Evolutionary conservation across 2,329 filamentous ascomycete species (phyloP), one percentile per base, ranked within the genome.

Genomic region (Trichoderma hamatum): DNA sequence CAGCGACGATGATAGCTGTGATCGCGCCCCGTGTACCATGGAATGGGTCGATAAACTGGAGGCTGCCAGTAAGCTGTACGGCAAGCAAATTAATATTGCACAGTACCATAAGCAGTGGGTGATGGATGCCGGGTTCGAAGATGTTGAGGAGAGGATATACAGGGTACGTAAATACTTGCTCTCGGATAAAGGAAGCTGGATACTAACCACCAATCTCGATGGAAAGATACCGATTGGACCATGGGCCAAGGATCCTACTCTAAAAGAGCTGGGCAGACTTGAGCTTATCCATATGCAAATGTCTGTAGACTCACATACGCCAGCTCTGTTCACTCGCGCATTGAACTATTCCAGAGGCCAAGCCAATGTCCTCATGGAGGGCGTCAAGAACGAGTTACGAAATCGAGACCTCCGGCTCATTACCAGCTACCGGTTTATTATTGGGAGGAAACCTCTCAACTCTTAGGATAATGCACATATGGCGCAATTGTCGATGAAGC

Each of bases 211-310:
- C 51, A n/a, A 32, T 3, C 2, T n/a, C 24, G 28, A 49, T 51
- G 19, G 5, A 30, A 32, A 81, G 76, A 80, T 81, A 72, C 80
- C 80, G 1, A 78, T 81, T 11, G 80, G 80, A 0, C 76, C 78
- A 0, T 81, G 80, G 80, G 76, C 79, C 30, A 81, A 78, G 63
- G 77, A 81, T 1, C 75, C 76, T 3, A 69, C 72, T 2, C 69
- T 81, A 43, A 81, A 81, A 66, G 79, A 81, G 59, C 71, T 81
- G 0, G 79, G 79, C 46, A 72, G 73, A 0, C 81, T 75, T 61
- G 80, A 81, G 73, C 73, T 78, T 54, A 73, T 77, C 0, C 79
- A 82, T 55, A 81, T 82, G 80, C 79, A 82, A 66, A 81, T 82
- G 80, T 80, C 80, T 19, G 80, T 80, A 2, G 80, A 80, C 56